phyloP scores from a whole-genome alignment of 768 basidiomycete species.

The Leccinum obscurum region DNA sequence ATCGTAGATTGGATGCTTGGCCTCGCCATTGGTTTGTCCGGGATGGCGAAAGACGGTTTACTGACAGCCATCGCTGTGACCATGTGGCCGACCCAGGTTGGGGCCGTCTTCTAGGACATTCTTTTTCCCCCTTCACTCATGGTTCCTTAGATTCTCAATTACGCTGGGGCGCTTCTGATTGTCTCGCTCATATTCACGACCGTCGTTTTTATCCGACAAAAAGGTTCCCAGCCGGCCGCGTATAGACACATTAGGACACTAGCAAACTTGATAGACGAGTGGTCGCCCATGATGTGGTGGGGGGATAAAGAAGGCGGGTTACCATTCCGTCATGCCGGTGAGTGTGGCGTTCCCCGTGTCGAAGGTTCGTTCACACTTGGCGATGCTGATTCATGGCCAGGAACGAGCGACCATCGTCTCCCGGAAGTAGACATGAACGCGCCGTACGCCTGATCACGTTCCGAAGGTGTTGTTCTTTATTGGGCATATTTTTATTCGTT shows the following conservation, averaged over 20 bases:
- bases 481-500: neutral
- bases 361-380: neutral
- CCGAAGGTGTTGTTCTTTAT: neutral
- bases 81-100: slow-evolving; percentile 31
- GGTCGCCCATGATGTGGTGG: slow-evolving; percentile 36
- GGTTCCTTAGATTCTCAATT: slow-evolving; percentile 29
- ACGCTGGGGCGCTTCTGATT: slow-evolving; percentile 19
- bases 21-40: slow-evolving; percentile 23
- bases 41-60: slow-evolving; percentile 10
- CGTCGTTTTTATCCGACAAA: slow-evolving; percentile 15
- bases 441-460: slow-evolving; percentile 18
- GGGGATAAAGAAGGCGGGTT: slow-evolving; percentile 21
- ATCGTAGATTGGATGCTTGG: slow-evolving; percentile 35
- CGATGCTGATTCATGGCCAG: slow-evolving; percentile 8
- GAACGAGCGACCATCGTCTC: slow-evolving; percentile 27
- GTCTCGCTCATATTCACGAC: slow-evolving; percentile 20
- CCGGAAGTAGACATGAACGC: slow-evolving; percentile 20
- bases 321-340: slow-evolving; percentile 22
- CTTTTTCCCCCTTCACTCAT: neutral
- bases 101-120: neutral
- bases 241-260: slow-evolving; percentile 38
- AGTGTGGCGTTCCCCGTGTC: slow-evolving; percentile 1
- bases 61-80: slow-evolving; percentile 19
- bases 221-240: slow-evolving; percentile 30
- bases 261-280: slow-evolving; percentile 37